Percentiles rank a stretch among this genome's conserved stretches.
These are phyloP conservation scores for Mycena polygramma DNA, from an alignment of 768 basidiomycete species.

Conservation along the genomic window DNA sequence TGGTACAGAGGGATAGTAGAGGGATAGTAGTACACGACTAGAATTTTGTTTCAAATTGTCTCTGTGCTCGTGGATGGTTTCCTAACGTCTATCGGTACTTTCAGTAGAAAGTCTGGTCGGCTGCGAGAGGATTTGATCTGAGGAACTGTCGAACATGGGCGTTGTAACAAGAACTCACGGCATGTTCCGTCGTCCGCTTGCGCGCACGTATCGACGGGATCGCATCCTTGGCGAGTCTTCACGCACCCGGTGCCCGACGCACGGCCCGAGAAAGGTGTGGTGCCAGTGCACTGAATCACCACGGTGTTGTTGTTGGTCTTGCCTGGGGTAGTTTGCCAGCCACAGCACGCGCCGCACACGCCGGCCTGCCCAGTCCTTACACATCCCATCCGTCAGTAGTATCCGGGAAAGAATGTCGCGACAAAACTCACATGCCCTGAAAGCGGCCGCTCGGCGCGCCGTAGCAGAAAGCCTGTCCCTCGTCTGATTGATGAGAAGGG, in stretches of 20 bases:
- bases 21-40: too few species aligned
- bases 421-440: neutral
- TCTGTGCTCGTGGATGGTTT: too few species aligned
- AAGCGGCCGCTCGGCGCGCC: constrained; percentile 15
- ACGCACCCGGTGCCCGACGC: constrained; percentile 1
- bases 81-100: too few species aligned
- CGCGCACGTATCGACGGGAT: neutral
- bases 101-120: neutral
- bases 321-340: neutral
- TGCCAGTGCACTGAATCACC: neutral
- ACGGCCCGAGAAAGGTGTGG: neutral
- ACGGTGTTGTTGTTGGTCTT: neutral
- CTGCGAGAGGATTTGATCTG: too few species aligned
- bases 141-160: too few species aligned
- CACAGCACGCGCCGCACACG: constrained; percentile 19
- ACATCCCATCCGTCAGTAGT: neutral
- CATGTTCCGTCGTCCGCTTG: neutral
- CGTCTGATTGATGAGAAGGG: neutral
- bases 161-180: neutral
- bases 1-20: too few species aligned
- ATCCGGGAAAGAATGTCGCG: neutral
- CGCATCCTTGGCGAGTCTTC: neutral
- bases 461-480: constrained; percentile 8
- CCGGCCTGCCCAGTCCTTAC: neutral
- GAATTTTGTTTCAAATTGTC: too few species aligned